Evolutionary conservation across 306 rosid species (phyloP), one percentile per base, ranked within the genome.

Genomic region (Corylus avellana): DNA sequence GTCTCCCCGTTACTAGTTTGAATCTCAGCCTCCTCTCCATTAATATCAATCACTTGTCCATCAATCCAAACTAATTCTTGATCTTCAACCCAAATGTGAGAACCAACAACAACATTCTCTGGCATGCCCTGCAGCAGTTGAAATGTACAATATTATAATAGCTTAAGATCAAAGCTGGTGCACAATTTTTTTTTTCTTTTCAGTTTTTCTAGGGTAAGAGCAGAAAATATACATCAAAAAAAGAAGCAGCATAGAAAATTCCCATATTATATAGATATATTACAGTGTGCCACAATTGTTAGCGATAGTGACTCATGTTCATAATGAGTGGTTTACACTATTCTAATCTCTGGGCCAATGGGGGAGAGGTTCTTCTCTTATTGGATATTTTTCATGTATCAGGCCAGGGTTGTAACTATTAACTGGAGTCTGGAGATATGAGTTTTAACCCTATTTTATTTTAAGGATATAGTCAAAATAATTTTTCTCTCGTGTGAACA

Each of bases 21-120:
- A 82, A 95, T 87, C 88, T 87, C 97, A 74, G 93, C 98, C 44
- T 91, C 92, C n/a, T 90, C 94, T 77, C 96, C 97, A 78, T 70
- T 83, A 59, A 95, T 93, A 70, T 78, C 84, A 73, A 83, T 29
- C 57, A 92, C 94, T 79, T 82, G 74, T 72, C 98, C 98, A 79
- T 89, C 97, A 84, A 82, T 77, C 98, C 98, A 95, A 77, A 90
- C 90, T 73, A 86, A 63, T 29, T 90, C 94, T 76, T 89, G 80
- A 77, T 92, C 90, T 78, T 84, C 96, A 82, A 91, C 91, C 98
- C 97, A 92, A 72, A 92, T 75, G 7, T 86, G 93, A 86, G 98
- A 90, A 74, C 96, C 98, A 64, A 89, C 92, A 80, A 86, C 84
- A 74, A 95, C 85, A 78, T 88, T 95, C 78, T 84, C 89, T 8